These are phyloP conservation scores for Sclerotinia spermophila DNA, from an alignment of 2,329 filamentous ascomycete genomes.

Conservation along the genomic window DNA sequence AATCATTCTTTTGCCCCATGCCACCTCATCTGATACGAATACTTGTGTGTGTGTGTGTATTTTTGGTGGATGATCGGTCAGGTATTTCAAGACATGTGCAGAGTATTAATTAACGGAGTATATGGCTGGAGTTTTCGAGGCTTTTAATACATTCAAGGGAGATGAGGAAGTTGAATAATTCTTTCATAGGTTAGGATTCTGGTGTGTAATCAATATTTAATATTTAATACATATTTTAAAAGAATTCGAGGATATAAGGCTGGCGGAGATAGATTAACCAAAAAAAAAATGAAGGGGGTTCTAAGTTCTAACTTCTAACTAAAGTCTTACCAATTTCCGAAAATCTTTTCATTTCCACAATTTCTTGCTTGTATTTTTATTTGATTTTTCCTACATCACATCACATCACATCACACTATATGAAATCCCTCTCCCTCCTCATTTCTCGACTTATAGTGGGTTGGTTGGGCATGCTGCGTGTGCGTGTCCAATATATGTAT, in stretches of 20 bases:
- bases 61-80: conserved; percentile 25
- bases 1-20: conserved; percentile 4
- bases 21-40: conserved; percentile 29
- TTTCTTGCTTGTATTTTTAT: conserved; percentile 15
- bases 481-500: no score
- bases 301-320: no score
- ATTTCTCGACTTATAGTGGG: no score
- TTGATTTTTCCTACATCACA: conserved; percentile 2
- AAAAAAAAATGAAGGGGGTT: conserved; percentile 12
- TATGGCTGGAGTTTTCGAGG: not conserved
- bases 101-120: no score
- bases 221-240: not conserved
- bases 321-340: no score
- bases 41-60: not conserved
- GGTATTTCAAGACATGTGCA: not conserved
- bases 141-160: not conserved
- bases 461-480: no score
- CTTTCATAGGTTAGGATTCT: not conserved
- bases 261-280: not conserved
- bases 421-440: not conserved
- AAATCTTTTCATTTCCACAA: conserved; percentile 1
- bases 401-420: conserved; percentile 10
- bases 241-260: not conserved
- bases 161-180: no score
- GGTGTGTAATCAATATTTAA: not conserved